These are phyloP conservation scores for Chalciporus piperatus DNA, from an alignment of 768 basidiomycete genomes.

Conservation along the genomic window DNA sequence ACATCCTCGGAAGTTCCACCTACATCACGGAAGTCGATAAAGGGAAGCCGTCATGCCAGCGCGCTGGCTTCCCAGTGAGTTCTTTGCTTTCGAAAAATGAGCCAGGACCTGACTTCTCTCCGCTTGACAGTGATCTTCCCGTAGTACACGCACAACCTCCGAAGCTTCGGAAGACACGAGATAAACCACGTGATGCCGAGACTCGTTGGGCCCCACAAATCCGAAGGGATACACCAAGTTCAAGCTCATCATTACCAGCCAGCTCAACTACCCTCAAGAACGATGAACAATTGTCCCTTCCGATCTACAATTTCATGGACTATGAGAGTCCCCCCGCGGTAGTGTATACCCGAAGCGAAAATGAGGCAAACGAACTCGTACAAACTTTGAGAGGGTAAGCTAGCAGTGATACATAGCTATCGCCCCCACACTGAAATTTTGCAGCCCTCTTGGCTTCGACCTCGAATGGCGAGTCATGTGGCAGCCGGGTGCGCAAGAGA, in stretches of 20 bases:
- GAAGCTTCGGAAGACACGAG: neutral
- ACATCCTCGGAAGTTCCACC: neutral
- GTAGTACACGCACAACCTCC: neutral
- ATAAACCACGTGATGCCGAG: neutral
- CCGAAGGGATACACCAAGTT: conserved; percentile 1
- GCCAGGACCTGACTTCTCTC: neutral
- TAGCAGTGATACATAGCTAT: neutral
- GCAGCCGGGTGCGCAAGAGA: conserved; percentile 29
- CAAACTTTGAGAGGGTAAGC: conserved; percentile 37
- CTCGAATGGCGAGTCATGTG: conserved; percentile 46
- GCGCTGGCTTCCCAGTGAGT: conserved; percentile 15
- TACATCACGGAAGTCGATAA: neutral
- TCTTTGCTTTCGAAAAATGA: neutral
- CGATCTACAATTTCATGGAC: conserved; percentile 39
- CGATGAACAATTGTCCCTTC: conserved; percentile 15
- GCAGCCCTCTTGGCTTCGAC: conserved; percentile 49
- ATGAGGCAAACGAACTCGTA: conserved; percentile 40
- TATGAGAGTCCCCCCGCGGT: conserved; percentile 29
- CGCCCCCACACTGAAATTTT: neutral
- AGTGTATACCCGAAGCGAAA: conserved; percentile 40
- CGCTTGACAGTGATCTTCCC: neutral
- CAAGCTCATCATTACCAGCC: conserved; percentile 4
- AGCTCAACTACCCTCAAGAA: neutral
- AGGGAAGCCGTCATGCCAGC: neutral
- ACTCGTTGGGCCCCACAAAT: neutral